Base-by-base conservation (phyloP, 805 yeast genomes). In the Suhomyces pyralidae region DNA sequence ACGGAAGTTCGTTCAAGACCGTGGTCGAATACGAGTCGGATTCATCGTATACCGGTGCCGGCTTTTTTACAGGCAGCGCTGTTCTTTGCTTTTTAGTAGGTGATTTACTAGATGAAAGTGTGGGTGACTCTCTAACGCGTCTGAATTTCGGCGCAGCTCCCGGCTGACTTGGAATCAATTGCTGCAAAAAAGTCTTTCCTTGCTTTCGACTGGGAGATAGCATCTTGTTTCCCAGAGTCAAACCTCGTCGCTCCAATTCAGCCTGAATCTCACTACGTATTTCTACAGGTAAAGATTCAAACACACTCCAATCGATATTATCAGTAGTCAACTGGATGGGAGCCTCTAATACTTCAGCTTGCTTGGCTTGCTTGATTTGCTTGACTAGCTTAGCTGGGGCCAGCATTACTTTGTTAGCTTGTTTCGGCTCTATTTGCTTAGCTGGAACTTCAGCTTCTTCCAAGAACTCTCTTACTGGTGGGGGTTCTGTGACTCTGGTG, bases 281-380 rank as follows among this genome's bases (percentile, higher is more conserved):
- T 22, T 84, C 86, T 2, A 66, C 59, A 0, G 97, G 97, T 7
- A 91, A 67, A 46, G 77, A 80, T 10, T 78, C 72, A 60, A 89
- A 81, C 1, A 87, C 88, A 2, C 78, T 81, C 78, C 83, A 75
- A 60, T 90, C 90, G 34, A 86, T 74, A n/a, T 79, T 55, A n/a
- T 54, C 59, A n/a, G 14, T 3, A 10, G 42, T 38, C 24, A 38
- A 38, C 14, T 38, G 42, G 19, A 12, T 14, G 10, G 24, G 42
- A 5, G 42, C n/a, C 4, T 38, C 42, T 6, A 10, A 12, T 9
- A 10, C 42, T 26, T 15, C n/a, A 30, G 24, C 22, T 17, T 28
- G 17, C 24, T 19, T 40, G 7, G 22, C 17, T 46, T 38, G 24
- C 9, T 19, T n/a, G n/a, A n/a, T n/a, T 17, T 28, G 17, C 24